Base-by-base conservation (phyloP, 1,284 basidiomycete genomes). In the Peniophora sp. region DNA sequence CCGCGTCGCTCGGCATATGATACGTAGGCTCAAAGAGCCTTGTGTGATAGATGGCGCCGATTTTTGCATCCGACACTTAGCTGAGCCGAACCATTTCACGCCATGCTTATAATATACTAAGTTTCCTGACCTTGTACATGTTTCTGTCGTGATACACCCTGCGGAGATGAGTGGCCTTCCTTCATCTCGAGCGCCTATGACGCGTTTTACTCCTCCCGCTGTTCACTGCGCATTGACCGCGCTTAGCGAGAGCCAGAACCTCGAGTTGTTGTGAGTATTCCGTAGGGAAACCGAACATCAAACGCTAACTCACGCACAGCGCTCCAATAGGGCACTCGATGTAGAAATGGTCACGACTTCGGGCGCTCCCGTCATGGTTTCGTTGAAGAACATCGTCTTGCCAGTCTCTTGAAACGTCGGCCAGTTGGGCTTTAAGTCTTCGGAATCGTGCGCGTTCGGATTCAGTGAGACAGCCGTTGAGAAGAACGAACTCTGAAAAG, bases 401-500 rank as follows among this genome's bases (percentile, higher is more conserved):
- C 14, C 14, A 24, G 20, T 22, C 2, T 42, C 46, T 8, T 50
- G 47, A 67, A 66, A 70, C 3, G 43, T 32, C 14, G 48, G 23
- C 48, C 48, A 50, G 15, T 43, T 3, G 2, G 48, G 39, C 12
- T 2, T 67, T 65, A 3, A 64, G 2, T 58, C 49, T 0, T 57
- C 47, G 51, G 60, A 51, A 17, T 59, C 52, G 49, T 73, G 70
- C 20, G 58, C 47, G 48, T 73, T 73, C 2, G 72, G 69, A 52
- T 73, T 58, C 20, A 62, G 55, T 0, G 62, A 59, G 43, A 65
- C 55, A 0, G 57, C 68, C 44, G 74, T 67, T 45, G 67, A 60
- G n/a, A 70, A 51, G 62, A 74, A 75, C 0, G 66, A 63, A 48
- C 68, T 62, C 3, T 68, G 57, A 48, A 75, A 75, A 3, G 72